These are phyloP conservation scores for Saccharomyces hybrid DNA, from an alignment of 1,139 yeast genomes.

Conservation along the genomic window DNA sequence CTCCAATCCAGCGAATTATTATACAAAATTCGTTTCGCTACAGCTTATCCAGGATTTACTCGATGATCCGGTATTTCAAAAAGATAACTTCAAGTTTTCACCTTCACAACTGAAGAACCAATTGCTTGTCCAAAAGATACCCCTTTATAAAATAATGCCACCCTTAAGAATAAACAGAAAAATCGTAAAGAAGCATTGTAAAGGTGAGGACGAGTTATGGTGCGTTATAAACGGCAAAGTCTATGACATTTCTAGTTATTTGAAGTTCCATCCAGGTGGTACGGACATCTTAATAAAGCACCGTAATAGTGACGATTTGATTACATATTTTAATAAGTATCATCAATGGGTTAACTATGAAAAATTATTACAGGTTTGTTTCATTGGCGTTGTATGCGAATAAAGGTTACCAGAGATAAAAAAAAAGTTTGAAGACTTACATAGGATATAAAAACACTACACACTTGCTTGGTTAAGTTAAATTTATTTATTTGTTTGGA, in stretches of 20 bases:
- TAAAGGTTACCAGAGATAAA: neutral
- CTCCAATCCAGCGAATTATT: neutral
- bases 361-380: conserved; percentile 67
- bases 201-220: conserved; percentile 67
- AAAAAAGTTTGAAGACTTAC: neutral
- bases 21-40: neutral
- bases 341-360: conserved; percentile 91
- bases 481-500: neutral
- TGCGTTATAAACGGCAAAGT: conserved; percentile 74
- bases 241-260: conserved; percentile 75
- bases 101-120: neutral
- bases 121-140: conserved; percentile 9
- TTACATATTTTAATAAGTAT: conserved; percentile 66
- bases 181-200: conserved; percentile 54
- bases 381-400: conserved; percentile 45
- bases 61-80: conserved; percentile 7
- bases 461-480: neutral
- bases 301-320: conserved; percentile 82
- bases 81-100: neutral
- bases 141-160: conserved; percentile 24
- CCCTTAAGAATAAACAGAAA: conserved; percentile 50
- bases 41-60: conserved; percentile 1
- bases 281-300: conserved; percentile 58
- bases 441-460: neutral
- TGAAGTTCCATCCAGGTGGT: conserved; percentile 93